These are phyloP conservation scores for Phytopythium kandeliae DNA, from an alignment of 352 stramenopile species.

Conservation along the genomic window DNA sequence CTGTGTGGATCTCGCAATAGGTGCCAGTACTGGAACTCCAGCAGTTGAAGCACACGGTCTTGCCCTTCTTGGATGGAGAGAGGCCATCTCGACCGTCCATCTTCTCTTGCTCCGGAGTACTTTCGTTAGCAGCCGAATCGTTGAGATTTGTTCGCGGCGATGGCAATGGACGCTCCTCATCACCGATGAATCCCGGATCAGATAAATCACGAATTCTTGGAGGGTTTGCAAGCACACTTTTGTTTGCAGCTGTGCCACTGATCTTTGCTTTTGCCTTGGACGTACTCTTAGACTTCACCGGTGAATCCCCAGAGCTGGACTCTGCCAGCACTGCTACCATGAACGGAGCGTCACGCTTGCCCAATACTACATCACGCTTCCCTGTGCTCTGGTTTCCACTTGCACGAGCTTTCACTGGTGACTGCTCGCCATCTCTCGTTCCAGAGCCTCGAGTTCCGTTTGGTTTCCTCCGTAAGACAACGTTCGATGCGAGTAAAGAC, in stretches of 20 bases:
- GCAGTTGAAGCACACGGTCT: conserved; percentile 88
- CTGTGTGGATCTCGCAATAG: conserved; percentile 61
- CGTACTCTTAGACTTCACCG: conserved; percentile 9
- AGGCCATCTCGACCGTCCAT: conserved; percentile 5
- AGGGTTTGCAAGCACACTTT: conserved; percentile 18
- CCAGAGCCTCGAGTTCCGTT: not conserved
- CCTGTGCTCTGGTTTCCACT: conserved; percentile 10
- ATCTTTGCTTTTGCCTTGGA: conserved; percentile 12
- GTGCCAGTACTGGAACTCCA: conserved; percentile 88
- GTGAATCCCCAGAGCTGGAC: conserved; percentile 11
- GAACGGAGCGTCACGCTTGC: conserved; percentile 48
- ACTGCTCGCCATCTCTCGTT: not conserved
- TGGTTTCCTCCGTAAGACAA: conserved; percentile 54
- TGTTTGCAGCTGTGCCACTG: not conserved
- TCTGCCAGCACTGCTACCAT: conserved; percentile 54
- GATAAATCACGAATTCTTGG: conserved; percentile 72
- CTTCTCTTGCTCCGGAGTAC: conserved; percentile 1
- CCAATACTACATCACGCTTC: conserved; percentile 55
- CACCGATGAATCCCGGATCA: conserved; percentile 62
- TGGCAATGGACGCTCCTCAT: conserved; percentile 9
- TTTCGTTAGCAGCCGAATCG: not conserved
- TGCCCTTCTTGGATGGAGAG: conserved; percentile 8
- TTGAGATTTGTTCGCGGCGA: not conserved
- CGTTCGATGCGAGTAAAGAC: conserved; percentile 75
- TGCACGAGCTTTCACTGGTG: conserved; percentile 6